A percentile compares a stretch with the other conserved stretches of the same genome.
These are phyloP conservation scores for Firmiana major DNA, from an alignment of 345 rosid species.

Conservation along the genomic window DNA sequence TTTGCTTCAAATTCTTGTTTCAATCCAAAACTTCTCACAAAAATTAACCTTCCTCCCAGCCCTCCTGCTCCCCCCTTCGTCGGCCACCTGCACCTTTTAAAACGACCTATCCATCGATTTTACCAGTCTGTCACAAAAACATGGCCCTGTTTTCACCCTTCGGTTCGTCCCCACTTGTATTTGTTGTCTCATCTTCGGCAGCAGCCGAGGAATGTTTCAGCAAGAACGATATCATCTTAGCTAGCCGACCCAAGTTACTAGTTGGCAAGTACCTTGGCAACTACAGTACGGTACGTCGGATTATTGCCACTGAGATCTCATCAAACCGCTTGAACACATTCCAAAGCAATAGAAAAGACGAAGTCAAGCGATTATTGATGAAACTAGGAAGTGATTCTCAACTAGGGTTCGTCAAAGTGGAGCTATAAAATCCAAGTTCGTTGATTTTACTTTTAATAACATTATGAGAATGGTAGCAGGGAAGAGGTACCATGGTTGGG, in stretches of 20 bases:
- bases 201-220: neutral
- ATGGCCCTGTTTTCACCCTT: neutral
- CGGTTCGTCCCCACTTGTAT: neutral
- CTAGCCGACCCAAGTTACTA: neutral
- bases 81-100: neutral
- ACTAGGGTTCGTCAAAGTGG: conserved; percentile 8
- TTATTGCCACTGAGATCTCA: neutral
- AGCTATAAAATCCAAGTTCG: conserved; percentile 30
- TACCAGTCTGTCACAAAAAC: neutral
- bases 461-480: conserved; percentile 43
- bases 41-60: neutral
- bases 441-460: conserved; percentile 35
- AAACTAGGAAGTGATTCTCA: neutral
- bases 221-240: conserved; percentile 9
- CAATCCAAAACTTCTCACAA: neutral
- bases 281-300: neutral
- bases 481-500: conserved; percentile 38
- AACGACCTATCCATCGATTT: neutral
- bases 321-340: neutral
- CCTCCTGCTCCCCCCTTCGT: neutral
- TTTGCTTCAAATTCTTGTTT: neutral
- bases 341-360: neutral
- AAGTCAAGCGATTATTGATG: neutral
- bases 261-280: neutral
- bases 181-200: neutral